phyloP scores from a whole-genome alignment of 257 asterid genomes.

The Plantago ovata region DNA sequence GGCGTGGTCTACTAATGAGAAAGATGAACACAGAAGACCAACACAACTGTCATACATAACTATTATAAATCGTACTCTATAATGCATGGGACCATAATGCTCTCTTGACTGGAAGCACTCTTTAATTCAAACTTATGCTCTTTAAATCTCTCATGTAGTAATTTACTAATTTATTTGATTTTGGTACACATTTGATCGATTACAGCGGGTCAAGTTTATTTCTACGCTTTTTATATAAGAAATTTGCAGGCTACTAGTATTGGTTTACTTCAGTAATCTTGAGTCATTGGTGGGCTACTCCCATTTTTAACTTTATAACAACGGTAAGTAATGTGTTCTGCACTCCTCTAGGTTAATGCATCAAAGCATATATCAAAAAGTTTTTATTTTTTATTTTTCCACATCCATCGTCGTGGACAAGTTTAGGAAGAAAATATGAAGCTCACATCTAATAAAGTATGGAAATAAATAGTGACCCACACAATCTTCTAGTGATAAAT shows the following conservation, averaged over 20 bases:
- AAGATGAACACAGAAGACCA: constrained; percentile 9
- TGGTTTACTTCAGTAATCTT: too few relatives aligned
- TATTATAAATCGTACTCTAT: constrained; percentile 22
- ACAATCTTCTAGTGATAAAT: constrained; percentile 26
- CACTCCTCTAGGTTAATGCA: too few relatives aligned
- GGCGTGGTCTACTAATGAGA: constrained; percentile 28
- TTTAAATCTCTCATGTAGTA: constrained; percentile 3
- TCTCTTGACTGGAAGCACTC: constrained; percentile 36
- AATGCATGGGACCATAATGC: constrained; percentile 63
- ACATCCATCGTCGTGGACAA: neutral
- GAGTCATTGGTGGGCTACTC: too few relatives aligned
- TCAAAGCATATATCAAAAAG: too few relatives aligned
- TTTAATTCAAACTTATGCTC: constrained; percentile 43
- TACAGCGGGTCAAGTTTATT: too few relatives aligned
- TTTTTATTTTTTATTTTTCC: too few relatives aligned
- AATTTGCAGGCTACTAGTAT: too few relatives aligned
- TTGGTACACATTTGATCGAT: constrained; percentile 2
- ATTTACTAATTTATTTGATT: neutral
- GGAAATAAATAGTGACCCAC: constrained; percentile 25
- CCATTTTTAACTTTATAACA: too few relatives aligned
- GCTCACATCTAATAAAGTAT: constrained; percentile 7
- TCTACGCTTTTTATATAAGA: too few relatives aligned
- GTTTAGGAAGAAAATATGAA: constrained; percentile 19
- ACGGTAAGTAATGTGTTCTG: too few relatives aligned
- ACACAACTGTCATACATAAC: constrained; percentile 15